Evolutionary conservation across 257 asterid species (phyloP), one percentile per base, ranked within the genome.

Genomic region (Vinca minor): DNA sequence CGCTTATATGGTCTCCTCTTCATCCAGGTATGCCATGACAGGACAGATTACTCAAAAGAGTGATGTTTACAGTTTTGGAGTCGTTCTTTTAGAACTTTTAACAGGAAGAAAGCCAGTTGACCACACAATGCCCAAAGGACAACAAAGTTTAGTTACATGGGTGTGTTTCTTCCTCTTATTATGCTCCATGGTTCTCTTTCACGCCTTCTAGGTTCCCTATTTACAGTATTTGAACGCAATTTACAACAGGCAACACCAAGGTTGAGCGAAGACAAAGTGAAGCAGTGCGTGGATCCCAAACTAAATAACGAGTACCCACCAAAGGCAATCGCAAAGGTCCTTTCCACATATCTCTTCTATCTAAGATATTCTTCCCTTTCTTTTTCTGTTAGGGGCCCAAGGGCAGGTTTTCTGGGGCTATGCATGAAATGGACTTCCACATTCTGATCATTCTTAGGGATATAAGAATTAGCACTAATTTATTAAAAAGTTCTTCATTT

Each of bases 111-210:
- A 89, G 61, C 95, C 97, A 0, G 97, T 87, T 11, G 97, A 89
- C 70, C 95, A 89, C 78, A 89, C 97, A 15, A 85, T 89, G 97
- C 97, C 97, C 25, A 89, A 89, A 71, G 97, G 97, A 11, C 95
- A 89, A 69, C 97, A 87, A 61, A 90, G 97, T 78, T 70, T 87
- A 12, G 97, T 85, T 65, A 90, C 97, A 3, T 90, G 96, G 97
- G 96, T 84, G 49, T 21, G 71, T 69, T 20, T 8, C 54, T 39
- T 4, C 8, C 23, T 15, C 0, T 25, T 13, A 3, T 8, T 4
- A 4, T 23, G 7, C 4, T 4, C 3, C 15, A 39, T 48, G 25
- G 23, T 15, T 25, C 47, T 44, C 45, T 31, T 23, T 4, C 3
- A 26, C 13, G 34, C 45, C 23, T 31, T 13, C 21, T 41, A 46